Base-by-base conservation (phyloP, 371 early-diverging fungal genomes). In the Umbelopsis sp. region DNA sequence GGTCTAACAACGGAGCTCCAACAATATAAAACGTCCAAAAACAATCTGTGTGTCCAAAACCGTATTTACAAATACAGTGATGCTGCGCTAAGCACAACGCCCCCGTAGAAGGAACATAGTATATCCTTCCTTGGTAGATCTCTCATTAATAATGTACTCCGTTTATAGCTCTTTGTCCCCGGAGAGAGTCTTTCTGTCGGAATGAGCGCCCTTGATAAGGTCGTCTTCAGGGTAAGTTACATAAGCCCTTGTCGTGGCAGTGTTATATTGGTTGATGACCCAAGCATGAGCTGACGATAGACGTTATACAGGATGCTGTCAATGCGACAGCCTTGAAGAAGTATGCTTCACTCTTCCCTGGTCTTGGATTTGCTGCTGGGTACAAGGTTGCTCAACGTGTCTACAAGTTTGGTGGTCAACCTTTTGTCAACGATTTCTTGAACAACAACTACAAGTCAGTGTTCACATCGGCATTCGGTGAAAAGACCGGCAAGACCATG, bases 391-490 rank as follows among this genome's bases (percentile, higher is more conserved):
- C 92, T 67, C 98, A 98, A 83, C 90, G 98, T 68, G 88, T 97
- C 48, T 98, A 98, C 90, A 97, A 98, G 85, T 98, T 96, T 72
- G 98, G 97, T 73, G 99, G 99, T 18, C 99, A 98, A 83, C 97
- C 98, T 24, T 95, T 92, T 71, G 96, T 95, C 38, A 94, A 91
- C 76, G 98, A 98, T 80, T 95, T 90, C 76, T 75, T 98, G 68
- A 93, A 92, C 82, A 88, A 74, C 44, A 76, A 96, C 80, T 88
- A 96, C 86, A 88, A 89, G 72, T 73, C 75, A 25, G 50, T 80
- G n/a, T 98, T 98, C 81, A 80, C 87, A 51, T 71, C 73, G 25
- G 72, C 86, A 38, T 97, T 97, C 87, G 97, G 98, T 50, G 97
- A 97, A 70, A 89, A 91, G 79, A 94, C 93, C 57, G 93, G 96